These are phyloP conservation scores for Begonia masoniana DNA, from an alignment of 306 rosid species.

Conservation along the genomic window DNA sequence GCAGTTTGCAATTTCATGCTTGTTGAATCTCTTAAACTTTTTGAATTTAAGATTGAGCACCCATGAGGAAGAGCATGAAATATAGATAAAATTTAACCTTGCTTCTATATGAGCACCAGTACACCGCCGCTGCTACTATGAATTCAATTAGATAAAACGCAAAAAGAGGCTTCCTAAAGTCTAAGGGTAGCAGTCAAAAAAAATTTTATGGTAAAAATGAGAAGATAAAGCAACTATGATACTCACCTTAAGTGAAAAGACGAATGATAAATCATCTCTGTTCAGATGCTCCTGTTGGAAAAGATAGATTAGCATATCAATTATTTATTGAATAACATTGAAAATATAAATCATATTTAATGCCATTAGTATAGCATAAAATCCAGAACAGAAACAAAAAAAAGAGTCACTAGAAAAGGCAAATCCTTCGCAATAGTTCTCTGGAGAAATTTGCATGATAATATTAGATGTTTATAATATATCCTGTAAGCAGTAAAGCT, in stretches of 20 bases:
- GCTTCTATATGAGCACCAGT: too few species aligned
- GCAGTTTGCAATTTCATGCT: too few species aligned
- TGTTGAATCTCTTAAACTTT: too few species aligned
- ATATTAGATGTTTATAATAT: not conserved
- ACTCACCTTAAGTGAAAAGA: slow-evolving; percentile 82
- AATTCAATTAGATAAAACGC: too few species aligned
- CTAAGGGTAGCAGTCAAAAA: not conserved
- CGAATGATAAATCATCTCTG: slow-evolving; percentile 75
- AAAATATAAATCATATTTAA: not conserved
- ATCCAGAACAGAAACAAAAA: not conserved
- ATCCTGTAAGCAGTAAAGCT: not conserved
- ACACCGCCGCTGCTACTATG: too few species aligned
- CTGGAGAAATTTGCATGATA: not conserved
- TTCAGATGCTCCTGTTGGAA: slow-evolving; percentile 70
- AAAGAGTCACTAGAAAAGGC: not conserved
- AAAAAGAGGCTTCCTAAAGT: too few species aligned
- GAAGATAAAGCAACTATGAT: slow-evolving; percentile 4
- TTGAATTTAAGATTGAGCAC: too few species aligned
- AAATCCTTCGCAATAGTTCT: too few species aligned
- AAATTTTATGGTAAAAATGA: not conserved
- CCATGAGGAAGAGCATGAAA: too few species aligned
- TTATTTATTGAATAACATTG: not conserved
- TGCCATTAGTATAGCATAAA: not conserved
- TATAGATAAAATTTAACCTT: too few species aligned
- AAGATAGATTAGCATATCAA: slow-evolving; percentile 1